These are phyloP conservation scores for Starmerella kuoi DNA, from an alignment of 805 yeast species.

Conservation along the genomic window DNA sequence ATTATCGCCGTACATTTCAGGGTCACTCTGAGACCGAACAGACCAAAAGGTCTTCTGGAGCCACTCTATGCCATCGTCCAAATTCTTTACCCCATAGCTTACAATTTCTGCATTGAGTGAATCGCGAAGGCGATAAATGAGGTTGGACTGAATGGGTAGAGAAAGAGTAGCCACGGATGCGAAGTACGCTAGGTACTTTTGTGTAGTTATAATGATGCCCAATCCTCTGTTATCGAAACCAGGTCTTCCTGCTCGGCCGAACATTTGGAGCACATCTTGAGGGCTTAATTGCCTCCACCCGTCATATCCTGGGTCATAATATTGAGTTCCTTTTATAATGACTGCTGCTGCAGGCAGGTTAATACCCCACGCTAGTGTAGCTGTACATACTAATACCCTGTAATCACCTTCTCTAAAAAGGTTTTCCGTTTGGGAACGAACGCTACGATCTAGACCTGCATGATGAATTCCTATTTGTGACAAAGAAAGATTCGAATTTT, in stretches of 20 bases:
- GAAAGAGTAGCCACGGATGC: constrained; percentile 84
- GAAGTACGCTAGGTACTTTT: constrained; percentile 74
- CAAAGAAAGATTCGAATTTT: constrained; percentile 41
- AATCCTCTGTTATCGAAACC: constrained; percentile 85
- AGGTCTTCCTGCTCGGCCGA: constrained; percentile 98
- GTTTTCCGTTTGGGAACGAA: constrained; percentile 73
- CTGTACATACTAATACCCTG: constrained; percentile 86
- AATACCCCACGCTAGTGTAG: constrained; percentile 99
- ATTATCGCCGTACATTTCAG: constrained; percentile 51
- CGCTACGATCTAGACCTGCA: constrained; percentile 88
- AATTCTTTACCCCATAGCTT: constrained; percentile 46
- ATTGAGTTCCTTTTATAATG: constrained; percentile 86
- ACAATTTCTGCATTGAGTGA: constrained; percentile 78
- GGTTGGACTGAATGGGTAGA: constrained; percentile 81
- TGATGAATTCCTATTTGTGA: constrained; percentile 78
- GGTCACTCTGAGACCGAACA: constrained; percentile 64
- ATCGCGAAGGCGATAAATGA: constrained; percentile 60
- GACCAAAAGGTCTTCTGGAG: constrained; percentile 64
- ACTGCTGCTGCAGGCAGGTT: constrained; percentile 97
- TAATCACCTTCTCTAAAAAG: constrained; percentile 74
- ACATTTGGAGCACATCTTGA: constrained; percentile 89
- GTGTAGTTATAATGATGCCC: constrained; percentile 83
- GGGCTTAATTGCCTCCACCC: constrained; percentile 86
- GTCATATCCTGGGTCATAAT: constrained; percentile 83
- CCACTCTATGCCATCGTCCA: constrained; percentile 71